phyloP scores from a whole-genome alignment of 768 basidiomycete genomes.

The Rhizopogon vesiculosus region DNA sequence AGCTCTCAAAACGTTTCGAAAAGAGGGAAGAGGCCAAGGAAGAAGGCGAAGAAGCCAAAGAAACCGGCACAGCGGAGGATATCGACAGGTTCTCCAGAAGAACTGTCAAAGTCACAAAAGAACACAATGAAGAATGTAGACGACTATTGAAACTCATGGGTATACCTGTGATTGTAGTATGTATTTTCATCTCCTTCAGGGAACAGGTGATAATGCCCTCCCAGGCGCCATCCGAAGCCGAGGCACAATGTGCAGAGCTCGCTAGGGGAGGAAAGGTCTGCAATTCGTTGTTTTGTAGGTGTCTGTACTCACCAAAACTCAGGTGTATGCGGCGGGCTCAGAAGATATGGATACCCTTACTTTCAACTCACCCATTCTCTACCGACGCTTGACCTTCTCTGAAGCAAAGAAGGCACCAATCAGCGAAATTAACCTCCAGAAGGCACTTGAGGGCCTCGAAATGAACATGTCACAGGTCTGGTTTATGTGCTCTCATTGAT shows the following conservation, averaged over 20 bases:
- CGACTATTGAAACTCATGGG: conserved; percentile 90
- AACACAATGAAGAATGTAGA: conserved; percentile 96
- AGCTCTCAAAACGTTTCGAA: conserved; percentile 98
- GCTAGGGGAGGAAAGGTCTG: conserved; percentile 89
- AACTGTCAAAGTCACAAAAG: conserved; percentile 90
- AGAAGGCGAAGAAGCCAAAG: conserved; percentile 94
- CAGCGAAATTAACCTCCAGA: conserved; percentile 80
- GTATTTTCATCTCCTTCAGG: conserved; percentile 23
- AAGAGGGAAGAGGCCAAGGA: conserved; percentile 89
- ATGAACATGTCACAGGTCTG: conserved; percentile 88
- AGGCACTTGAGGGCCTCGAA: conserved; percentile 80
- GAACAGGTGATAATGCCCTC: background rate
- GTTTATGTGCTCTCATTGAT: background rate
- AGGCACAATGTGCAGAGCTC: conserved; percentile 97
- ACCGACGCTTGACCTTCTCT: conserved; percentile 95
- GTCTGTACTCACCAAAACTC: background rate
- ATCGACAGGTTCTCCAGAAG: conserved; percentile 86
- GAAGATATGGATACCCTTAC: conserved; percentile 99
- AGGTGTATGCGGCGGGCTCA: conserved; percentile 97
- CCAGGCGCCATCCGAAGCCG: conserved; percentile 97
- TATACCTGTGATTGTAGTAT: conserved; percentile 88
- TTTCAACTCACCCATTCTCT: conserved; percentile 86
- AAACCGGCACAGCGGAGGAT: conserved; percentile 90
- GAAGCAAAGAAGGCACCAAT: conserved; percentile 98
- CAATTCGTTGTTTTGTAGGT: background rate